Base-by-base conservation (phyloP, 257 asterid genomes). In the Osmanthus fragrans region DNA sequence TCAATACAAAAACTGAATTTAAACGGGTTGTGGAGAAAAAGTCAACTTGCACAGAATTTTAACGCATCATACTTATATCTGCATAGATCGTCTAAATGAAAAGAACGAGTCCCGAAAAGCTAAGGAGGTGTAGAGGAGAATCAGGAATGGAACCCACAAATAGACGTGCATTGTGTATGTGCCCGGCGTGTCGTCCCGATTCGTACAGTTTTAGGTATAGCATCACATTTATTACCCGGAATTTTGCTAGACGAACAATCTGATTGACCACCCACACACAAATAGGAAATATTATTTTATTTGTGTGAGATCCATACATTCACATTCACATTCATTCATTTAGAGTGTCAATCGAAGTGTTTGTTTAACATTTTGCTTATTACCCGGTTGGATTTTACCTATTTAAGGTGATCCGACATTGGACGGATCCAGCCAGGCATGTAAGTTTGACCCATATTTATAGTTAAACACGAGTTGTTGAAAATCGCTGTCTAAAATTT, bases 171-270 rank as follows among this genome's bases (percentile, higher is more conserved):
- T 30, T 15, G 5, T 15, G 87, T 81, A 86, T 66, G 51, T 72
- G 82, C 25, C 84, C 72, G 74, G 2, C 58, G 67, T 76, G 15
- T 34, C 80, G 80, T 86, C 89, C 67, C 15, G 45, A 72, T 86
- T 73, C 87, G 21, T 71, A 29, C 33, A 5, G 11, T 16, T 54
- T 54, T 5, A 54, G n/a, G n/a, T n/a, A n/a, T n/a, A n/a, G n/a
- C n/a, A n/a, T n/a, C n/a, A n/a, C n/a, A n/a, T n/a, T n/a, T n/a
- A n/a, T n/a, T n/a, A n/a, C n/a, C n/a, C n/a, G n/a, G n/a, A n/a
- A n/a, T n/a, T n/a, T n/a, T n/a, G n/a, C n/a, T n/a, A n/a, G n/a
- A n/a, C n/a, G n/a, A n/a, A n/a, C n/a, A n/a, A n/a, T n/a, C n/a
- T n/a, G n/a, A n/a, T n/a, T n/a, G n/a, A n/a, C n/a, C n/a, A n/a